Conservation (phyloP, 495 filamentous ascomycete species). For the Baudoinia panamericana region DNA sequence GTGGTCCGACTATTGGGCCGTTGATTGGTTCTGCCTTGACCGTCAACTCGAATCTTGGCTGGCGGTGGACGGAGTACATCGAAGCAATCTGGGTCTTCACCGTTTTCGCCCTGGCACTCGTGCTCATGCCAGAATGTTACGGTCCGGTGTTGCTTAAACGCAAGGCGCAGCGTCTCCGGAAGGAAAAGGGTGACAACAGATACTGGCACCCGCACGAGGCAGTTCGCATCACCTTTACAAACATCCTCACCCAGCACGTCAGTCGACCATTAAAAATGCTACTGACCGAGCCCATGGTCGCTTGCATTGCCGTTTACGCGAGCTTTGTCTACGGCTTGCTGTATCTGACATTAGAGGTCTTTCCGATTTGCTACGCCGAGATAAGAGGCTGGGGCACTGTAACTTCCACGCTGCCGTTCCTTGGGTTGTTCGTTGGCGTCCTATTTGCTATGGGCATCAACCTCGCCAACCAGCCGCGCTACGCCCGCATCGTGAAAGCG, state of each 20-base stretch:
- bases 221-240: conserved; percentile 7
- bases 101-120: conserved; percentile 3
- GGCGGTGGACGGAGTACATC: conserved; percentile 21
- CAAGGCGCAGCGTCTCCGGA: conserved; percentile 18
- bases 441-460: conserved; percentile 22
- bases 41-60: conserved; percentile 19
- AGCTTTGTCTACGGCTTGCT: conserved; percentile 24
- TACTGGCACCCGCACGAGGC: conserved; percentile 22
- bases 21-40: conserved; percentile 21
- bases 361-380: conserved; percentile 40
- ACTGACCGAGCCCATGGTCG: conserved; percentile 20
- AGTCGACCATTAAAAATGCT: conserved; percentile 19
- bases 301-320: conserved; percentile 21
- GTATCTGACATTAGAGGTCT: conserved; percentile 38
- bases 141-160: conserved; percentile 15
- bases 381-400: conserved; percentile 34
- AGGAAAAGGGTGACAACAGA: conserved; percentile 20
- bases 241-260: conserved; percentile 19
- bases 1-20: conserved; percentile 29
- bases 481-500: conserved; percentile 12
- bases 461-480: conserved; percentile 22
- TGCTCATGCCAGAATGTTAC: conserved; percentile 19
- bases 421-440: conserved; percentile 38
- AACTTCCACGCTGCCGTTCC: conserved; percentile 35
- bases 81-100: conserved; percentile 17